phyloP scores from a whole-genome alignment of 176 grass and related monocot species.

The Oryza australiensis region DNA sequence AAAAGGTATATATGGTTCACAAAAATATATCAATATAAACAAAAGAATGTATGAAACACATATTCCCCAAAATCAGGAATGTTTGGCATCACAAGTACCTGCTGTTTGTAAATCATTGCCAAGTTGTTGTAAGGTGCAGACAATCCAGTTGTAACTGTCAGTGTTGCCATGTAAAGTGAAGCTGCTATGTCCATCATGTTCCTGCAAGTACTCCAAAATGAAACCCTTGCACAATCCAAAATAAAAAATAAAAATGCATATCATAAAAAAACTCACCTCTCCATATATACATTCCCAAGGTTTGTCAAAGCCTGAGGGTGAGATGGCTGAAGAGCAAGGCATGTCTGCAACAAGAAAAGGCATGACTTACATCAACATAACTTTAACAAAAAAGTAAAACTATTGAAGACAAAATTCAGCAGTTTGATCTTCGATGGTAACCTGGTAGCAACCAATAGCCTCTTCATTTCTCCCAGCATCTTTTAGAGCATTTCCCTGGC shows the following conservation, averaged over 20 bases:
- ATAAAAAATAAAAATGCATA: neutral
- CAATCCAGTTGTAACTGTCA: slow-evolving; percentile 58
- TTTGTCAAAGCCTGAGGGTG: slow-evolving; percentile 75
- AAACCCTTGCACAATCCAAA: neutral
- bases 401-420: neutral
- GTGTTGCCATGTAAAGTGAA: slow-evolving; percentile 60
- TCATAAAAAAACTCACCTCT: slow-evolving; percentile 39
- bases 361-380: neutral
- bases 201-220: slow-evolving; percentile 33
- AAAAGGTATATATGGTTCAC: neutral
- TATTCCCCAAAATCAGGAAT: neutral
- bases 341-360: slow-evolving; percentile 40
- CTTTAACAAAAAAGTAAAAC: neutral
- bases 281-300: slow-evolving; percentile 71
- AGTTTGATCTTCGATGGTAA: neutral
- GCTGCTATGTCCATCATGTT: slow-evolving; percentile 55
- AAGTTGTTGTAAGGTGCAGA: slow-evolving; percentile 76
- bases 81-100: slow-evolving; percentile 30
- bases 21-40: neutral
- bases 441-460: slow-evolving; percentile 53
- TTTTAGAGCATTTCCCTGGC: slow-evolving; percentile 75
- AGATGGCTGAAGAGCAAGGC: slow-evolving; percentile 60
- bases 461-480: slow-evolving; percentile 65
- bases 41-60: neutral
- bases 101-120: slow-evolving; percentile 69